Evolutionary conservation across 306 rosid species (phyloP).

Genomic region (Abrus pulchellus): DNA sequence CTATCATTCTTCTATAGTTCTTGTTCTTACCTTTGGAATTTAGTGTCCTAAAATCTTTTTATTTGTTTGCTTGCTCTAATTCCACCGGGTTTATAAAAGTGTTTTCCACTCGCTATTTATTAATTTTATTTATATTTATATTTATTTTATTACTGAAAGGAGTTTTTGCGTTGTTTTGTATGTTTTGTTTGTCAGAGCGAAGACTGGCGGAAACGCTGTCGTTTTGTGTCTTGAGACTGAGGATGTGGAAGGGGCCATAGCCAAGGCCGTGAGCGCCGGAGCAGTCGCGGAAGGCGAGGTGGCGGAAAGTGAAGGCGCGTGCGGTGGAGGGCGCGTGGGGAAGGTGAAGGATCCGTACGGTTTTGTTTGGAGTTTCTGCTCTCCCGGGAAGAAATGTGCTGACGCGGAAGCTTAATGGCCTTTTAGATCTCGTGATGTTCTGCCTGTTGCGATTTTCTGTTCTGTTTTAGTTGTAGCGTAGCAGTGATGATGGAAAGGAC

Average conservation of each 20-base stretch:
- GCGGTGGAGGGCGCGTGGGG: constrained; percentile 64
- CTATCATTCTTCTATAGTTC: background rate
- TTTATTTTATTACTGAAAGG: background rate
- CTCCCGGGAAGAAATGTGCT: constrained; percentile 41
- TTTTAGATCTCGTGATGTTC: background rate
- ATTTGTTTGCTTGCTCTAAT: background rate
- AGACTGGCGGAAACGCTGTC: constrained; percentile 50
- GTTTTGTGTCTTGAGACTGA: constrained; percentile 66
- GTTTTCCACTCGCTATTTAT: background rate
- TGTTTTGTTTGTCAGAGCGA: constrained; percentile 39
- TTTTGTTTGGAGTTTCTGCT: constrained; percentile 59
- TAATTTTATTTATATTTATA: background rate
- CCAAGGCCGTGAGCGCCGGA: constrained; percentile 71
- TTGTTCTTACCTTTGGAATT: background rate
- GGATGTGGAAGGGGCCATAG: constrained; percentile 61
- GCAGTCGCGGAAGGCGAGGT: constrained; percentile 58
- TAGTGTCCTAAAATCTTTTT: background rate
- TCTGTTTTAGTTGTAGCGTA: constrained; percentile 1
- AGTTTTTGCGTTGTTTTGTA: background rate
- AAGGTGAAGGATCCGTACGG: constrained; percentile 85
- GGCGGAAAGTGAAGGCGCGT: constrained; percentile 65
- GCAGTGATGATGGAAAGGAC: background rate
- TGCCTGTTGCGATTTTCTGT: background rate
- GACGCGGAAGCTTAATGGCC: constrained; percentile 42
- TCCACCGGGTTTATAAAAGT: background rate